phyloP scores from a whole-genome alignment of 2,329 filamentous ascomycete genomes.

The Elsinoe perseae region DNA sequence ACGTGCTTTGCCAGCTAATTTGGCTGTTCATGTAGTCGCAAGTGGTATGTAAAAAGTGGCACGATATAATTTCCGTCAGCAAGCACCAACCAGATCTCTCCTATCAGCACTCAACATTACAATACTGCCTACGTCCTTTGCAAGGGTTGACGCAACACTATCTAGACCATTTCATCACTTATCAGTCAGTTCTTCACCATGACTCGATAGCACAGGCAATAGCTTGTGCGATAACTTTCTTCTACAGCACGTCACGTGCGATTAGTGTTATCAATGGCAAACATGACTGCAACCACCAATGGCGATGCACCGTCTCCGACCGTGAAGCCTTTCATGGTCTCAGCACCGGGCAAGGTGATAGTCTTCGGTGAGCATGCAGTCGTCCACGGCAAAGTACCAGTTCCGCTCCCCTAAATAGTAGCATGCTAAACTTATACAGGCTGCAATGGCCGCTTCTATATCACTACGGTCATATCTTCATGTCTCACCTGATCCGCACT shows the following conservation, averaged over 20 bases:
- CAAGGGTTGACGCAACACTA: too few species aligned
- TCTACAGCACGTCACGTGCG: too few species aligned
- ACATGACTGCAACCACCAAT: not conserved
- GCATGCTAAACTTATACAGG: slow-evolving; percentile 39
- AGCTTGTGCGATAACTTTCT: too few species aligned
- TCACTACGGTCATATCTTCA: slow-evolving; percentile 94
- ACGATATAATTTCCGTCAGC: not conserved
- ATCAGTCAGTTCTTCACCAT: too few species aligned
- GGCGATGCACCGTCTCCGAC: not conserved
- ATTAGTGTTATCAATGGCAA: not conserved
- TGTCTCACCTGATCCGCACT: slow-evolving; percentile 50
- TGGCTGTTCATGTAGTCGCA: not conserved
- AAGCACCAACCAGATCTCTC: not conserved
- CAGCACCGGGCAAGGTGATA: slow-evolving; percentile 95
- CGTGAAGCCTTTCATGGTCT: slow-evolving; percentile 78
- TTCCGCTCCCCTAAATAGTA: slow-evolving; percentile 6
- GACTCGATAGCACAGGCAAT: too few species aligned
- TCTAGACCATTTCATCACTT: too few species aligned
- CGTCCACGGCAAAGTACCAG: slow-evolving; percentile 80
- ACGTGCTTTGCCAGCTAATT: not conserved
- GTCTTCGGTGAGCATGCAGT: slow-evolving; percentile 97
- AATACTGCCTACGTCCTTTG: too few species aligned
- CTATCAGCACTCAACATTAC: not conserved
- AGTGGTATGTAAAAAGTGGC: not conserved
- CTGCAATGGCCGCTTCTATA: slow-evolving; percentile 89